phyloP scores from a whole-genome alignment of 2,329 filamentous ascomycete species.

The Zasmidium cellare region DNA sequence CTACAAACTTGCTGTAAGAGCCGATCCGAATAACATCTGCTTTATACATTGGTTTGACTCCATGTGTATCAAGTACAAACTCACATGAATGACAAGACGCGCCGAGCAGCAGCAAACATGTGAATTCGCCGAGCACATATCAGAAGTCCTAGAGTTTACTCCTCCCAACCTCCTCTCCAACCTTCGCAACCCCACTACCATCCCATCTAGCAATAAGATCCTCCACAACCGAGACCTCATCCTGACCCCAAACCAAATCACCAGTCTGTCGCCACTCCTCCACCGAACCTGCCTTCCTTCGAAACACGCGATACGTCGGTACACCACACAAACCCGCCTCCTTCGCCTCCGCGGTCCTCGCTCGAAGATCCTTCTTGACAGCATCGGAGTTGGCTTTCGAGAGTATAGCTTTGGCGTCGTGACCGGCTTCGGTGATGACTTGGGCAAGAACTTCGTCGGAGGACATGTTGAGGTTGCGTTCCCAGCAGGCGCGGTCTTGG shows the following conservation, averaged over 20 bases:
- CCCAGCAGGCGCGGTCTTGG: conserved; percentile 25
- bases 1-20: no score
- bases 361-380: conserved; percentile 21
- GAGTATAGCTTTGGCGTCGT: conserved; percentile 15
- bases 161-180: conserved; percentile 2
- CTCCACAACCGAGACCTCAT: conserved; percentile 23
- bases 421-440: conserved; percentile 21
- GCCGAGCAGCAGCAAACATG: no score
- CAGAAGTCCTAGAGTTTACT: conserved; percentile 2
- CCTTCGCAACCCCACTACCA: conserved; percentile 11
- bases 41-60: no score
- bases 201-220: conserved; percentile 24
- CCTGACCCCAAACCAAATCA: conserved; percentile 27
- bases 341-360: conserved; percentile 21
- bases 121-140: no score
- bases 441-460: conserved; percentile 17
- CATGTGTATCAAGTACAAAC: no score
- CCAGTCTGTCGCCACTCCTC: conserved; percentile 16
- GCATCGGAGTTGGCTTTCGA: conserved; percentile 14
- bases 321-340: conserved; percentile 23
- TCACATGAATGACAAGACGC: no score
- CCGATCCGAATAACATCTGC: no score
- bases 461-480: conserved; percentile 26
- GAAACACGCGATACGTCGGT: conserved; percentile 24
- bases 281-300: conserved; percentile 8